These are phyloP conservation scores for Leccinum subgranulosum DNA, from an alignment of 768 basidiomycete genomes.

Conservation along the genomic window DNA sequence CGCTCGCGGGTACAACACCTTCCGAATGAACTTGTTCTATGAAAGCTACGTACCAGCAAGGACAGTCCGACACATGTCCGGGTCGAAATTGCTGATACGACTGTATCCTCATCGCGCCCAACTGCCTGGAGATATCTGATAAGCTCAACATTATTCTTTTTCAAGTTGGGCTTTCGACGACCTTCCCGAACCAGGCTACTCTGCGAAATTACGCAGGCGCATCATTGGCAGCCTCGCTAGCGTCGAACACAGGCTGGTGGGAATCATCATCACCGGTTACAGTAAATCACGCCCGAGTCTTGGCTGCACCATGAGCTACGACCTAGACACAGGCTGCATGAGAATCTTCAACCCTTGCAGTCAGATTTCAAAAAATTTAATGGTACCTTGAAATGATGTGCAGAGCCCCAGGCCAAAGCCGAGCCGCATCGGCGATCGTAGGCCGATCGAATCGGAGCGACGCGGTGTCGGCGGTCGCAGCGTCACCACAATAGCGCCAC, in stretches of 20 bases:
- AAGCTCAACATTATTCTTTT: background rate
- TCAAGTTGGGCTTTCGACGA: background rate
- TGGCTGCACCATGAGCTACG: background rate
- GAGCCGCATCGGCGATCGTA: background rate
- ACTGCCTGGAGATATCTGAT: background rate
- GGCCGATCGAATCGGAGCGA: background rate
- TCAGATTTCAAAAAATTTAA: background rate
- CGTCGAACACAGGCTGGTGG: background rate
- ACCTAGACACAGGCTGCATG: background rate
- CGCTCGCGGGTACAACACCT: background rate
- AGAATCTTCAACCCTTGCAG: background rate
- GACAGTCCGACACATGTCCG: background rate
- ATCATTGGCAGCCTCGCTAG: background rate
- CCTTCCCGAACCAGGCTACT: background rate
- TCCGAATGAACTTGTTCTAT: background rate
- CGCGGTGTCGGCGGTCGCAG: background rate
- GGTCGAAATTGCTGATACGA: background rate
- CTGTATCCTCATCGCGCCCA: background rate
- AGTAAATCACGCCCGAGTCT: background rate
- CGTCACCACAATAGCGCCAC: background rate
- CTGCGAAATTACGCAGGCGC: background rate
- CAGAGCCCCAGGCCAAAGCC: background rate
- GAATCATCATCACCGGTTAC: background rate
- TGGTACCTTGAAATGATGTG: background rate
- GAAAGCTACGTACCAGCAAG: background rate